phyloP scores from a whole-genome alignment of 192 early-diverging fungal species.

The Coemansia sp. region DNA sequence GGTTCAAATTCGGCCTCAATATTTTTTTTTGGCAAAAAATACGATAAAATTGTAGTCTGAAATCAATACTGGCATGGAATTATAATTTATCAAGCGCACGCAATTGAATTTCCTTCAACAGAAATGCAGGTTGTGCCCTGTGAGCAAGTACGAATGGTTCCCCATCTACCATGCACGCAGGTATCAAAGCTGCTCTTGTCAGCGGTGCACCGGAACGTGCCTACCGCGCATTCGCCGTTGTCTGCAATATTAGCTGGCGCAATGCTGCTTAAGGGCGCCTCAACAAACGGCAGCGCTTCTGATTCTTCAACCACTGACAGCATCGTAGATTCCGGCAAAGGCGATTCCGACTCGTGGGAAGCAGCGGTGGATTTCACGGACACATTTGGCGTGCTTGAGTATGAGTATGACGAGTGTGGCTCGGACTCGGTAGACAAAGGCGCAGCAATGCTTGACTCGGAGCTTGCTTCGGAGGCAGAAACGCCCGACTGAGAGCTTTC shows the following conservation, averaged over 20 bases:
- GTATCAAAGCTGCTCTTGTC: slow-evolving; percentile 25
- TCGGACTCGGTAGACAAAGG: too few relatives aligned
- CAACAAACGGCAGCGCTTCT: background rate
- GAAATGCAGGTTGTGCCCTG: slow-evolving; percentile 24
- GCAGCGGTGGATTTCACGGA: too few relatives aligned
- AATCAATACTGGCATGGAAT: too few relatives aligned
- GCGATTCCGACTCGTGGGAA: background rate
- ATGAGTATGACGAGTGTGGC: background rate
- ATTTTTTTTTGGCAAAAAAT: too few relatives aligned
- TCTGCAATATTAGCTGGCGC: background rate
- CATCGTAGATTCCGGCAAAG: background rate
- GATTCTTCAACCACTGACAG: background rate
- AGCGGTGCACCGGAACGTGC: slow-evolving; percentile 18
- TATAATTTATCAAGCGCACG: slow-evolving; percentile 27
- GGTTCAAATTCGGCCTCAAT: too few relatives aligned
- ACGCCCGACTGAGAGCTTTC: too few relatives aligned
- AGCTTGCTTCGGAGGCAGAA: too few relatives aligned
- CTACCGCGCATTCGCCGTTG: slow-evolving; percentile 6
- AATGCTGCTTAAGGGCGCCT: too few relatives aligned
- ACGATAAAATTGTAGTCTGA: too few relatives aligned
- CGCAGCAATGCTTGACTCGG: too few relatives aligned
- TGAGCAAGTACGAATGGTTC: slow-evolving; percentile 28
- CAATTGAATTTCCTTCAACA: slow-evolving; percentile 11
- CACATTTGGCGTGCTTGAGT: too few relatives aligned
- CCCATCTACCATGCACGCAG: slow-evolving; percentile 41